Conservation (phyloP, 2,329 filamentous ascomycete species). For the Didymella pinodella region DNA sequence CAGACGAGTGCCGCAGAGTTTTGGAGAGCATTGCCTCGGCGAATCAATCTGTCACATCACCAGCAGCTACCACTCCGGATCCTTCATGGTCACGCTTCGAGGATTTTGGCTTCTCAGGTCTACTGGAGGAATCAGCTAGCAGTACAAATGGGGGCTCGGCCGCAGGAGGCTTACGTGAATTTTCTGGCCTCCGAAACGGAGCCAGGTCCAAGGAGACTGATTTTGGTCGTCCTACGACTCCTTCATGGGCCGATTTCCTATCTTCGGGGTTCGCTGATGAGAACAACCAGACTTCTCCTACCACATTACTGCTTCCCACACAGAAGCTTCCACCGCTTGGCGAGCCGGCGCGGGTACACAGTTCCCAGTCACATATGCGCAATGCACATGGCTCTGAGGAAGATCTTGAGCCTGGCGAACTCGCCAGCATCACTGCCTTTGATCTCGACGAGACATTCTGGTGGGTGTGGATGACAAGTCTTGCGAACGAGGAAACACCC, state of each 20-base stretch:
- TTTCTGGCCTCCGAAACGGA: slow-evolving; percentile 72
- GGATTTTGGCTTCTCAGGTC: slow-evolving; percentile 86
- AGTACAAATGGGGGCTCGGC: slow-evolving; percentile 40
- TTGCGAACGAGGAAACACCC: slow-evolving; percentile 87
- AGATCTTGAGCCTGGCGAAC: slow-evolving; percentile 84
- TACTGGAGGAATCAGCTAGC: slow-evolving; percentile 70
- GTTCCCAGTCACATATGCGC: slow-evolving; percentile 78
- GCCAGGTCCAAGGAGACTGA: slow-evolving; percentile 73
- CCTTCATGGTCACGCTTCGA: slow-evolving; percentile 97
- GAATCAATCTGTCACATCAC: slow-evolving; percentile 78
- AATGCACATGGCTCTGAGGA: slow-evolving; percentile 74
- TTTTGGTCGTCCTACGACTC: slow-evolving; percentile 84
- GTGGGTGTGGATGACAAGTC: slow-evolving; percentile 99
- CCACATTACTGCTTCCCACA: slow-evolving; percentile 81
- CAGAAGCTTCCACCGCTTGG: slow-evolving; percentile 92
- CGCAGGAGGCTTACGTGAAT: slow-evolving; percentile 67
- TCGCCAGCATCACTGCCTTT: slow-evolving; percentile 87
- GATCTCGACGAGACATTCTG: slow-evolving; percentile 96
- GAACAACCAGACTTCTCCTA: slow-evolving; percentile 67
- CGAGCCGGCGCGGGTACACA: slow-evolving; percentile 71
- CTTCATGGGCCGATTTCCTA: slow-evolving; percentile 97
- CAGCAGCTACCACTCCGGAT: slow-evolving; percentile 64
- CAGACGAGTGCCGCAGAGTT: slow-evolving; percentile 92
- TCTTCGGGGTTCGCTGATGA: slow-evolving; percentile 89
- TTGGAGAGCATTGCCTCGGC: slow-evolving; percentile 85